These are phyloP conservation scores for Pseudogymnoascus pannorum DNA, from an alignment of 2,329 filamentous ascomycete species.

Conservation along the genomic window DNA sequence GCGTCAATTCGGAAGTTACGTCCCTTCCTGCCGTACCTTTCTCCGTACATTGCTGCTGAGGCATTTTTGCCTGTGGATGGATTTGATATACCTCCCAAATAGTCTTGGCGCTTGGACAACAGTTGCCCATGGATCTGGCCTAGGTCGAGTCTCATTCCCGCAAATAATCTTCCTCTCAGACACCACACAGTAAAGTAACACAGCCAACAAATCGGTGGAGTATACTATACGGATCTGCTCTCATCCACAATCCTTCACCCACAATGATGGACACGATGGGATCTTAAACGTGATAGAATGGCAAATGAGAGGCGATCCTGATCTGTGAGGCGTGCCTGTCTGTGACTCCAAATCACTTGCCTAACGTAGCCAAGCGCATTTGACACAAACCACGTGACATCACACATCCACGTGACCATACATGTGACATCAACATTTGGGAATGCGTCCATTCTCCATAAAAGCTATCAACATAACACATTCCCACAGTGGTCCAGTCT, in stretches of 20 bases:
- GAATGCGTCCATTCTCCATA: too few species aligned
- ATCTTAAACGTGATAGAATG: background rate
- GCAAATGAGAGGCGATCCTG: background rate
- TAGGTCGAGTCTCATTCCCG: background rate
- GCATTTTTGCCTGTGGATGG: slow-evolving; percentile 4
- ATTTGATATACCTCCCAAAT: background rate
- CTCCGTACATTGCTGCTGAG: background rate
- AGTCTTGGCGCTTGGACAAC: slow-evolving; percentile 2
- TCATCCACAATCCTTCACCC: background rate
- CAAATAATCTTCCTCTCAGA: background rate
- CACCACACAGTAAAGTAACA: background rate
- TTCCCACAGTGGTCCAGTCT: background rate
- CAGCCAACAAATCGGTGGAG: background rate
- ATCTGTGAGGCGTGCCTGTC: background rate
- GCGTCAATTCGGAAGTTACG: slow-evolving; percentile 3
- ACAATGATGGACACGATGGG: background rate
- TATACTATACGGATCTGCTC: background rate
- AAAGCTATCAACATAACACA: too few species aligned
- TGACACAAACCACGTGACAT: background rate
- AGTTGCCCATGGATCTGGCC: background rate
- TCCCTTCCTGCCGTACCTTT: background rate
- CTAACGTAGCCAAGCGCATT: slow-evolving; percentile 1
- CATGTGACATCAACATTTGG: too few species aligned
- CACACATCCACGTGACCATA: background rate
- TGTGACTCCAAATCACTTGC: background rate